Evolutionary conservation across 2,329 filamentous ascomycete genomes (phyloP), one percentile per base, ranked within the genome.

Genomic region (Fusarium sp.): DNA sequence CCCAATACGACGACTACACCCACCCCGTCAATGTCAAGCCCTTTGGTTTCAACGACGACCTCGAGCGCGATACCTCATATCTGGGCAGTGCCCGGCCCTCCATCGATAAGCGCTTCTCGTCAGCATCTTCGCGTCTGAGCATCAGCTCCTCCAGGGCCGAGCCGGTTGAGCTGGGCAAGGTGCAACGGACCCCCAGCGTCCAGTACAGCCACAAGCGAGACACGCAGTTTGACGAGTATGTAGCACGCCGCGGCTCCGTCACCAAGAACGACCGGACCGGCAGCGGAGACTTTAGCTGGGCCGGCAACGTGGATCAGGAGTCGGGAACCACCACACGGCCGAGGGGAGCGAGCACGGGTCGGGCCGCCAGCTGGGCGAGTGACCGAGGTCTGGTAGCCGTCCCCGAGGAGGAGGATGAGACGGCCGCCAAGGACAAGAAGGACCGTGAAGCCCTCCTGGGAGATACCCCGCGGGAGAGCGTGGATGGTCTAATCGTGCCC

Each of bases 1-100:
- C 83, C 18, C 74, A 79, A 31, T 85, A 86, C 73, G 84, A 88
- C 70, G 83, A 86, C 68, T 86, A 88, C 68, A 78, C 83, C 64
- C 80, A 85, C 40, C 82, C 86, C 9, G 78, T 81, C 63, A 86
- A 87, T 76, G 78, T 84, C 63, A 87, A 87, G 68, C 77, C 80
- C 15, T 87, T 82, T 71, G 84, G 85, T 43, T 87, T 82, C 77
- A 78, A 74, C 68, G 79, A 81, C 62, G 73, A 69, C 31, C 27
- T 76, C 16, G 72, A 79, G 27, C 69, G 70, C n/a, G 73, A 77
- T 40, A 72, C 52, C 16, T 72, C 73, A 43, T 76, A 76, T 59
- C 16, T 70, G 2, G 62, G 66, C 54, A 47, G 50, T 0, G 44
- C 56, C 6, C 74, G 69, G 15, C 60, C 61, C 4, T 74, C 78